Evolutionary conservation across 106 monocot genomes (phyloP).

Genomic region (Dendrobium catenatum): DNA sequence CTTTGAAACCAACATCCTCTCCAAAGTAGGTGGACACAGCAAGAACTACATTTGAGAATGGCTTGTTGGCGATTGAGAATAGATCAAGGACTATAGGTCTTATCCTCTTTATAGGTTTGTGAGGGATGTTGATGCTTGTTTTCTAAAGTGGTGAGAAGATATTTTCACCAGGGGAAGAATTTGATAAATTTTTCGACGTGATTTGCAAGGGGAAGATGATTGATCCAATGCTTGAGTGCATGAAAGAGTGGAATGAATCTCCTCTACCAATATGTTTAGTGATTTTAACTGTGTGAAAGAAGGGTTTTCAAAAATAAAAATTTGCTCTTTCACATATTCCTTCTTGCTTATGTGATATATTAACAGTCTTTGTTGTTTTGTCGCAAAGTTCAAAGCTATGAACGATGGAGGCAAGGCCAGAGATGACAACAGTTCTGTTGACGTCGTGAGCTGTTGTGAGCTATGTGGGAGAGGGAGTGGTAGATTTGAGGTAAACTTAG

Average conservation of each 20-base stretch:
- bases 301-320: too few relatives aligned
- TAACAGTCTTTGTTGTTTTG: too few relatives aligned
- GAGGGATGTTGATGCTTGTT: conserved; percentile 31
- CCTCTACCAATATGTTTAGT: conserved; percentile 1
- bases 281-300: too few relatives aligned
- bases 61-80: conserved; percentile 1
- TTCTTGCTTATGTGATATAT: too few relatives aligned
- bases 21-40: conserved; percentile 3
- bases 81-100: conserved; percentile 21
- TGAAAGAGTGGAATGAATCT: conserved; percentile 14
- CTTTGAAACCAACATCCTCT: too few relatives aligned
- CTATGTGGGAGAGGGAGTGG: too few relatives aligned
- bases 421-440: too few relatives aligned
- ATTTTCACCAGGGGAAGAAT: neutral
- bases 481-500: too few relatives aligned
- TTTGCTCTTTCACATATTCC: too few relatives aligned
- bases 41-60: neutral
- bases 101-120: conserved; percentile 26
- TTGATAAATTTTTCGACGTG: conserved; percentile 15
- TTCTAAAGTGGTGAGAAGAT: conserved; percentile 18
- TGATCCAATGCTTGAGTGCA: conserved; percentile 22
- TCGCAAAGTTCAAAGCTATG: too few relatives aligned
- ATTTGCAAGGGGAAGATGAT: conserved; percentile 13
- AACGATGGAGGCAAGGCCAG: too few relatives aligned
- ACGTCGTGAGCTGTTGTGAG: too few relatives aligned